Conservation (phyloP, 257 asterid species). For the Jaltomata sinuosa region DNA sequence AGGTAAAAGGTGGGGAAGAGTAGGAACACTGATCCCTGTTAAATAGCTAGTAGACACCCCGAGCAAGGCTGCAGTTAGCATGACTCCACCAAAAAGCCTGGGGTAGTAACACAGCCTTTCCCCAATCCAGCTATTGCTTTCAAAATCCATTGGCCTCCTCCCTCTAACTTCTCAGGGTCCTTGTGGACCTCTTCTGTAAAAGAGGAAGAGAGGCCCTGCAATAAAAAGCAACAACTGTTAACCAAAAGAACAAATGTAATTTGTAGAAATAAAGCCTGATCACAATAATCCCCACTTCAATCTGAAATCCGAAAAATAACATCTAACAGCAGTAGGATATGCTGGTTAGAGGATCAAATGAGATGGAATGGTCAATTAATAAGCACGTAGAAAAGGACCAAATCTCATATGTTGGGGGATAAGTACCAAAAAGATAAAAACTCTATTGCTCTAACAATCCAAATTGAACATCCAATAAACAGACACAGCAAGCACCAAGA, state of each 20-base stretch:
- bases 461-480: not conserved
- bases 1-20: constrained; percentile 55
- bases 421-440: not conserved
- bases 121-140: constrained; percentile 65
- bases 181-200: constrained; percentile 9
- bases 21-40: constrained; percentile 54
- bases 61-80: constrained; percentile 83
- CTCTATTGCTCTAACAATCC: not conserved
- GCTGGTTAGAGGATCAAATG: not conserved
- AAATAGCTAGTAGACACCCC: constrained; percentile 81
- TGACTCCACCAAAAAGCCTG: constrained; percentile 79
- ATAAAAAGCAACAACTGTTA: not conserved
- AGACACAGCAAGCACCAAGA: not conserved
- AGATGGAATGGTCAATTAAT: not conserved
- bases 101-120: constrained; percentile 74
- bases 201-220: constrained; percentile 82
- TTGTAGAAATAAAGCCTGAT: not conserved
- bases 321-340: not conserved
- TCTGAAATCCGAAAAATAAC: not conserved
- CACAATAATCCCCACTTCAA: not conserved
- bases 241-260: not conserved
- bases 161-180: constrained; percentile 13
- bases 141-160: constrained; percentile 58
- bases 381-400: not conserved
- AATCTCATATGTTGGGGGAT: not conserved